Evolutionary conservation across 2,329 filamentous ascomycete genomes (phyloP).

Genomic region (Davidsoniella eucalypti): DNA sequence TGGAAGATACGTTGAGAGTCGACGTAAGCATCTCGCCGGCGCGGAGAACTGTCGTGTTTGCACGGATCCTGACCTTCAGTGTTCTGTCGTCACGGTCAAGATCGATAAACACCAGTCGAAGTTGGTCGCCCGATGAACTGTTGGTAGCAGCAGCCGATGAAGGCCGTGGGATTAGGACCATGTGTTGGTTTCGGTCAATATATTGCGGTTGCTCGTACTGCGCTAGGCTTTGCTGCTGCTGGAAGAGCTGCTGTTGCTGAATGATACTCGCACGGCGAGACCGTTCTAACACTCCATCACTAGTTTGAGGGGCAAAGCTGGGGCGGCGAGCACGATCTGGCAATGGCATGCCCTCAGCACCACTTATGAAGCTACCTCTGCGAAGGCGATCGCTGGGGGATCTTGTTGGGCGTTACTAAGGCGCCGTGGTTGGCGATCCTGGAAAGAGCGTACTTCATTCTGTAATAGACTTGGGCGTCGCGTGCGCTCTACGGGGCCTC

Average conservation of each 20-base stretch:
- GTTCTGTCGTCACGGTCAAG: constrained; percentile 6
- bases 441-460: background rate
- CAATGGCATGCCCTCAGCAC: background rate
- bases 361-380: too few species aligned
- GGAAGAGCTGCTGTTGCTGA: constrained; percentile 4
- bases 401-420: background rate
- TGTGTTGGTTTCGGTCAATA: too few species aligned
- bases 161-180: constrained; percentile 3
- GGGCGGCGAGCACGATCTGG: constrained; percentile 1
- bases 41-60: background rate
- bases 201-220: background rate
- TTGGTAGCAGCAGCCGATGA: constrained; percentile 10
- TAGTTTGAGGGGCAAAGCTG: background rate
- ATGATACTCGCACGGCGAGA: background rate
- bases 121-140: constrained; percentile 9
- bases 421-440: constrained; percentile 1
- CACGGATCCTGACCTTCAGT: constrained; percentile 1
- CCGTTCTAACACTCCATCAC: background rate
- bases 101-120: constrained; percentile 4
- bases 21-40: constrained; percentile 3
- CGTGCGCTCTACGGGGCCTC: background rate
- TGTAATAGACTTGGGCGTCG: constrained; percentile 4
- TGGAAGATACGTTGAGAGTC: background rate
- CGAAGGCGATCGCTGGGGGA: too few species aligned
- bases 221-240: background rate